These are phyloP conservation scores for Lecanosticta acicola DNA, from an alignment of 2,329 filamentous ascomycete genomes.

Conservation along the genomic window DNA sequence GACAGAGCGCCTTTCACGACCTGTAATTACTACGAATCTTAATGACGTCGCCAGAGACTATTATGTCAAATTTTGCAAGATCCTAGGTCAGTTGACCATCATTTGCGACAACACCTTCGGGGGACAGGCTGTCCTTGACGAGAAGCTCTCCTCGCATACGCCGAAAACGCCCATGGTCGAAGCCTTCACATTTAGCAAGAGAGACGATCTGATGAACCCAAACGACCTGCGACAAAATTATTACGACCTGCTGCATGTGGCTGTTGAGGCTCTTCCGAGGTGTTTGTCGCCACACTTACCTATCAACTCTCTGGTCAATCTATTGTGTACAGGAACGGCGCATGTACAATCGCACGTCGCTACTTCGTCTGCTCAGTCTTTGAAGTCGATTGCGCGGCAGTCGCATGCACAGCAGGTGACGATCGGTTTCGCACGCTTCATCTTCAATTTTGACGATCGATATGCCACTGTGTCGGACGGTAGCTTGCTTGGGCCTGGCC, in stretches of 20 bases:
- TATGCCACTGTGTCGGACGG: constrained; percentile 98
- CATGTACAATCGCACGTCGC: constrained; percentile 93
- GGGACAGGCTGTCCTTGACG: constrained; percentile 88
- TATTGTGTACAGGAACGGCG: constrained; percentile 92
- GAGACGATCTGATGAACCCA: constrained; percentile 68
- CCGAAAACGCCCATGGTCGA: constrained; percentile 95
- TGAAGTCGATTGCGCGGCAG: constrained; percentile 92
- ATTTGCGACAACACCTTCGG: constrained; percentile 97
- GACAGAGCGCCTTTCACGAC: constrained; percentile 62
- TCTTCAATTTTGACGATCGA: constrained; percentile 96
- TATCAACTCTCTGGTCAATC: constrained; percentile 87
- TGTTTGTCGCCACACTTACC: constrained; percentile 87
- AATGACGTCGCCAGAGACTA: constrained; percentile 75
- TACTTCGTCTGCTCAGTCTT: constrained; percentile 79
- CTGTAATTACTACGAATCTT: constrained; percentile 57
- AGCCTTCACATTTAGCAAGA: constrained; percentile 81
- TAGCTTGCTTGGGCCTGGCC: constrained; percentile 85
- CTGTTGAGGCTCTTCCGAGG: constrained; percentile 89
- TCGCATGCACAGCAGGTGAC: constrained; percentile 92
- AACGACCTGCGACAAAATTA: constrained; percentile 87
- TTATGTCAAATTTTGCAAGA: constrained; percentile 87
- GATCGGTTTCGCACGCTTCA: constrained; percentile 93
- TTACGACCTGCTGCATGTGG: constrained; percentile 91
- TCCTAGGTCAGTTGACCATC: constrained; percentile 90
- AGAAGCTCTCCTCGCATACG: constrained; percentile 81